Evolutionary conservation across 2,329 filamentous ascomycete species (phyloP).

Genomic region (Sporothrix schenckii): DNA sequence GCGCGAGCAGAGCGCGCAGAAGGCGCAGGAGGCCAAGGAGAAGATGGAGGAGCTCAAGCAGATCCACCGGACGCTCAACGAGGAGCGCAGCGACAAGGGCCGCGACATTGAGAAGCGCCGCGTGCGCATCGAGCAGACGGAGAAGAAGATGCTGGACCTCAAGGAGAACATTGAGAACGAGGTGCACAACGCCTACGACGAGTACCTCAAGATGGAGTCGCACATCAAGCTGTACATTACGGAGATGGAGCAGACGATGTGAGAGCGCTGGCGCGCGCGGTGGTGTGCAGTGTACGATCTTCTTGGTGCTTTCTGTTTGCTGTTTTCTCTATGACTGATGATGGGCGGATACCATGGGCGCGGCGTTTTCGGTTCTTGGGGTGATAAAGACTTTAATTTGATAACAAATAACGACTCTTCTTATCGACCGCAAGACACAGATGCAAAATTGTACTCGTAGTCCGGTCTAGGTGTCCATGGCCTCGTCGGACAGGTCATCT

Average conservation of each 20-base stretch:
- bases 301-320: conserved; percentile 19
- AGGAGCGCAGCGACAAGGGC: conserved; percentile 83
- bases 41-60: conserved; percentile 88
- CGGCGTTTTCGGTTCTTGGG: conserved; percentile 33
- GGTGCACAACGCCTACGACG: conserved; percentile 84
- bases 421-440: not conserved
- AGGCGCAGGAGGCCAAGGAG: conserved; percentile 77
- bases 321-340: conserved; percentile 38
- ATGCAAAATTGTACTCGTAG: not conserved
- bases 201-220: conserved; percentile 96
- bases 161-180: conserved; percentile 98
- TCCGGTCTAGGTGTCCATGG: conserved; percentile 28
- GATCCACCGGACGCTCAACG: conserved; percentile 77
- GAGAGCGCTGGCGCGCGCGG: conserved; percentile 25
- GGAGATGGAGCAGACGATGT: conserved; percentile 93
- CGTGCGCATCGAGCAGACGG: conserved; percentile 95
- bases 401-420: not conserved
- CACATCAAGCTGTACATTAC: conserved; percentile 98
- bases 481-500: conserved; percentile 26
- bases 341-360: conserved; percentile 40
- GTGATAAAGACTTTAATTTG: not conserved
- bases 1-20: conserved; percentile 76
- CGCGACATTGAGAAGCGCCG: conserved; percentile 89
- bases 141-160: conserved; percentile 99
- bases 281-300: not conserved